Percentiles rank a stretch among this genome's conserved stretches.
These are phyloP conservation scores for Nemophila menziesii DNA, from an alignment of 257 asterid genomes.

Conservation along the genomic window DNA sequence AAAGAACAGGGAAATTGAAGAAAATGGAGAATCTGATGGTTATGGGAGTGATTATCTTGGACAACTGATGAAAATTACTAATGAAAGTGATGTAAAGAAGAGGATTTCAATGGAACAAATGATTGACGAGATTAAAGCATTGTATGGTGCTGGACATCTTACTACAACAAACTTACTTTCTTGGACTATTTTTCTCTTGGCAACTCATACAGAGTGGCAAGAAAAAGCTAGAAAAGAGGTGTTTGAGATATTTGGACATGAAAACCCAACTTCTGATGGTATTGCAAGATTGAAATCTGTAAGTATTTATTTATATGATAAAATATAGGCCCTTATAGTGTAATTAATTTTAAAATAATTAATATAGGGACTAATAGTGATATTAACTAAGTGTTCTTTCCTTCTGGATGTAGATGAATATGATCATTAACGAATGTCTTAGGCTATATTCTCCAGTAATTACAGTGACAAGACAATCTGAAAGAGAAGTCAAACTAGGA, in stretches of 20 bases:
- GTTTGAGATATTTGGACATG: conserved; percentile 15
- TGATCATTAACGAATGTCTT: too few species aligned
- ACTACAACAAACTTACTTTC: conserved; percentile 6
- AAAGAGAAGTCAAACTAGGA: conserved; percentile 26
- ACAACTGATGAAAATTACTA: conserved; percentile 28
- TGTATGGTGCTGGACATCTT: conserved; percentile 11
- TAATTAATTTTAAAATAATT: too few species aligned
- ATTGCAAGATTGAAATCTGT: too few species aligned
- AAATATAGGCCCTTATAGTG: too few species aligned
- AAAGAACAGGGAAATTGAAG: too few species aligned
- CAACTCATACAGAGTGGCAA: conserved; percentile 46
- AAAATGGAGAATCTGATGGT: conserved; percentile 8
- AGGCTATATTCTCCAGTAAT: conserved; percentile 45
- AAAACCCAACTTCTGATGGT: conserved; percentile 38
- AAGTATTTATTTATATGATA: too few species aligned
- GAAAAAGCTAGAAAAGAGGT: conserved; percentile 50
- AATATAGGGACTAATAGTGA: too few species aligned
- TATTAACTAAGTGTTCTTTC: too few species aligned
- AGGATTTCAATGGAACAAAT: conserved; percentile 6
- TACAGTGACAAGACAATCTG: conserved; percentile 31
- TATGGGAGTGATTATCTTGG: conserved; percentile 41
- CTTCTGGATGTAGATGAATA: too few species aligned
- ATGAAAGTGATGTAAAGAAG: conserved; percentile 13
- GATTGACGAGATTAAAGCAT: conserved; percentile 7
- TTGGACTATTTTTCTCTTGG: conserved; percentile 32